These are phyloP conservation scores for Kurtzmaniella natalensis DNA, from an alignment of 1,139 yeast genomes.

Conservation along the genomic window DNA sequence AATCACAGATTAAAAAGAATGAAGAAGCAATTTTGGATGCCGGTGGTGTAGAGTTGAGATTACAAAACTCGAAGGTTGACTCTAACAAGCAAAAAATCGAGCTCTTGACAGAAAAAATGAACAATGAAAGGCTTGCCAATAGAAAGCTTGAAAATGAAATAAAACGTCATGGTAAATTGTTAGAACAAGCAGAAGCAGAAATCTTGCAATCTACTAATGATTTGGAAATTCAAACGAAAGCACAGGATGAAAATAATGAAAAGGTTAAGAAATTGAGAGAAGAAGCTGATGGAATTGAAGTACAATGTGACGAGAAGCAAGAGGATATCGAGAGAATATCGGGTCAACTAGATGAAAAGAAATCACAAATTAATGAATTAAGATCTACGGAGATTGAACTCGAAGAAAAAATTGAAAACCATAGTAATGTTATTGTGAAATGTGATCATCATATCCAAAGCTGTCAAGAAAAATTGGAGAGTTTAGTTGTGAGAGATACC, in stretches of 20 bases:
- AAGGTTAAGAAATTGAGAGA: conserved; percentile 32
- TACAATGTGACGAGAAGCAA: conserved; percentile 29
- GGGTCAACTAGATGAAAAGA: conserved; percentile 46
- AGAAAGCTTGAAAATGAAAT: conserved; percentile 68
- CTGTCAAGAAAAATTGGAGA: conserved; percentile 34
- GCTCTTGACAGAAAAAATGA: conserved; percentile 54
- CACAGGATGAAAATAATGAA: conserved; percentile 29
- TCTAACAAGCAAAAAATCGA: conserved; percentile 68
- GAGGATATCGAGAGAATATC: conserved; percentile 35
- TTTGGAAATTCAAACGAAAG: conserved; percentile 20
- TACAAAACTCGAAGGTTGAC: conserved; percentile 80
- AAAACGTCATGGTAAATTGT: conserved; percentile 46
- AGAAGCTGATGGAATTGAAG: conserved; percentile 20
- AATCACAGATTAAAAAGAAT: conserved; percentile 51
- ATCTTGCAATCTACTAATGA: conserved; percentile 27
- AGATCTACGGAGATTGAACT: conserved; percentile 70
- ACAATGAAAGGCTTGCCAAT: conserved; percentile 55
- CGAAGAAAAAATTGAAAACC: conserved; percentile 60
- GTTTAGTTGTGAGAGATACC: conserved; percentile 50
- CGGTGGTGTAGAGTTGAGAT: conserved; percentile 83
- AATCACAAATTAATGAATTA: conserved; percentile 52
- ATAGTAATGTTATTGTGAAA: conserved; percentile 38
- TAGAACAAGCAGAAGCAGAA: conserved; percentile 41
- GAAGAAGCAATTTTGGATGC: conserved; percentile 83
- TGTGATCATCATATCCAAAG: conserved; percentile 34